Percentiles rank a stretch among this genome's conserved stretches.
phyloP scores from a whole-genome alignment of 495 filamentous ascomycete genomes.

The Penicillium roqueforti region DNA sequence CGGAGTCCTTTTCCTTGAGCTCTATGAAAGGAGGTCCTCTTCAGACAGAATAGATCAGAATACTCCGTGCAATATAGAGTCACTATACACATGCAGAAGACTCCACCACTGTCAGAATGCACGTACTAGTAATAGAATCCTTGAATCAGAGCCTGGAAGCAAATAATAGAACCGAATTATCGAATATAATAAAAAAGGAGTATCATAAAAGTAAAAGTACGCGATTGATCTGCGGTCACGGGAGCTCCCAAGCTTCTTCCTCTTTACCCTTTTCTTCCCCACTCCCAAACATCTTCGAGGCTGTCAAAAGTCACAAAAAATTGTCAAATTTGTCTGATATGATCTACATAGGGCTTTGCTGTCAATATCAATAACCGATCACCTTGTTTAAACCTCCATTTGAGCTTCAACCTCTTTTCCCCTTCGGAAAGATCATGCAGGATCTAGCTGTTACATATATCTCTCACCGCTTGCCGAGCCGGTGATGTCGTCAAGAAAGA shows the following conservation, averaged over 20 bases:
- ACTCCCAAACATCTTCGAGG: background rate
- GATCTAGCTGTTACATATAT: background rate
- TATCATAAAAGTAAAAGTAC: background rate
- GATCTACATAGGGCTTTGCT: background rate
- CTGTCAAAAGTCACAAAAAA: background rate
- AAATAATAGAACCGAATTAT: background rate
- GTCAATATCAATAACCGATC: background rate
- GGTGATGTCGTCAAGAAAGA: conserved; percentile 20
- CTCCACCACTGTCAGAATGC: background rate
- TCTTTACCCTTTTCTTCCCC: background rate
- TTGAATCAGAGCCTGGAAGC: too few relatives aligned
- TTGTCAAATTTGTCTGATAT: background rate
- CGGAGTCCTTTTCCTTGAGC: background rate
- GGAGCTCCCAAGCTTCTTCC: background rate
- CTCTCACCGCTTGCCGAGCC: background rate
- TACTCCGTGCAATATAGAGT: too few relatives aligned
- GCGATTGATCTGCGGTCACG: background rate
- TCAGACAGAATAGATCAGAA: too few relatives aligned
- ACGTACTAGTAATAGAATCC: background rate
- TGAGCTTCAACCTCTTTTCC: background rate
- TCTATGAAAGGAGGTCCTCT: too few relatives aligned
- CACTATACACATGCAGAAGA: background rate
- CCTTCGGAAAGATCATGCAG: background rate
- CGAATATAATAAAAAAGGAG: background rate
- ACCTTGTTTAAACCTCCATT: background rate